Percentiles rank a stretch among this genome's conserved stretches.
Evolutionary conservation across 495 filamentous ascomycete genomes (phyloP).

Genomic region (Penicillium simplicissimum): DNA sequence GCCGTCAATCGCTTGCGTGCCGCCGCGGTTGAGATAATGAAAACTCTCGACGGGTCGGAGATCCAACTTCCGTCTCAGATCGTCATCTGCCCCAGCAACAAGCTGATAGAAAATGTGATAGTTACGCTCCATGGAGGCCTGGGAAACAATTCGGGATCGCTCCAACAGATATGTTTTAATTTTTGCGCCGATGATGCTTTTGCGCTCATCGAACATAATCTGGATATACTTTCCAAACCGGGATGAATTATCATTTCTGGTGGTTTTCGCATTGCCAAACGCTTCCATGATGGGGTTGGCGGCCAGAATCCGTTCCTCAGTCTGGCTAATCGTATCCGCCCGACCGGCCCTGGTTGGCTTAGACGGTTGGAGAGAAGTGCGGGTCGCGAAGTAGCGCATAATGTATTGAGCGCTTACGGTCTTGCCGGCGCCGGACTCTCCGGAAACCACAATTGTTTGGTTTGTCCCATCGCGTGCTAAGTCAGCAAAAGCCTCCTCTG

Average conservation of each 20-base stretch:
- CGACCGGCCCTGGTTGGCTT: conserved; percentile 72
- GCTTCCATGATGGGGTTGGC: conserved; percentile 99
- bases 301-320: conserved; percentile 97
- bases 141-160: conserved; percentile 93
- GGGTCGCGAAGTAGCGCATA: conserved; percentile 98
- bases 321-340: conserved; percentile 91
- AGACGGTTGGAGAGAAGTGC: conserved; percentile 91
- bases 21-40: conserved; percentile 94
- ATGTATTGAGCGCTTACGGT: conserved; percentile 99
- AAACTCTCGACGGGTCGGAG: conserved; percentile 85
- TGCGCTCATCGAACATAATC: conserved; percentile 95
- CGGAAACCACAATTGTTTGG: conserved; percentile 97
- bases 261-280: conserved; percentile 99
- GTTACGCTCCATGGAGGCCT: conserved; percentile 95
- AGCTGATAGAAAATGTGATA: conserved; percentile 99
- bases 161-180: conserved; percentile 96
- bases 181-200: conserved; percentile 96
- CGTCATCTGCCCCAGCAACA: conserved; percentile 82
- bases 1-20: conserved; percentile 87
- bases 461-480: conserved; percentile 96
- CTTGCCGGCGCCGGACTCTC: conserved; percentile 97
- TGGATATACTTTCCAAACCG: conserved; percentile 99
- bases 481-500: conserved; percentile 97
- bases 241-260: conserved; percentile 97
- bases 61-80: conserved; percentile 73